Base-by-base conservation (phyloP, 495 filamentous ascomycete species). In the Neurospora sp. region DNA sequence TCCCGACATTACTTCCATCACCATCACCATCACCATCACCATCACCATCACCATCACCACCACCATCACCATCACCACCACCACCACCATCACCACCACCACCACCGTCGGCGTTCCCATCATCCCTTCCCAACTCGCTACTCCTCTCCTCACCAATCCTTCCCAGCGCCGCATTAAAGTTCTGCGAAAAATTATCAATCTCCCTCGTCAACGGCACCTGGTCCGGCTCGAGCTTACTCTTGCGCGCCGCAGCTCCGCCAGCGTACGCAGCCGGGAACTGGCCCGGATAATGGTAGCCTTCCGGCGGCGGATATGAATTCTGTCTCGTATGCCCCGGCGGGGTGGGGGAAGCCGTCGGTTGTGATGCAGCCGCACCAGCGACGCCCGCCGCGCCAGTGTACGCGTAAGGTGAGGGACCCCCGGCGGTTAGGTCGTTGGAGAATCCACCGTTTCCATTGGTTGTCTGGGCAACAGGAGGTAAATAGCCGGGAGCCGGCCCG, bases 141-240 rank as follows among this genome's bases (percentile, higher is more conserved):
- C 71, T 39, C 14, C 18, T 79, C 74, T 82, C 81, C 71, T 83
- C 81, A 38, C 82, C 83, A 31, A 85, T 85, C 35, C 80, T 76
- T 0, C 78, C 82, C 40, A 80, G 79, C 40, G 80, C 79, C 35
- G 78, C 71, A 41, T 77, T 46, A 35, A 80, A 85, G 41, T 82
- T 79, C 20, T 79, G 79, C 66, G 80, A 80, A 73, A 84, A 86
- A 42, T 83, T 82, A 53, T 84, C 82, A 66, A 83, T 79, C 73
- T 82, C 83, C 14, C 81, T 74, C 22, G 81, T 81, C 53, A 82
- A 72, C 66, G 80, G 77, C 69, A 79, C 74, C 74, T 79, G 74
- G 35, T 80, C 78, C 11, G 72, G 53, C 22, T 80, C 79, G 2
- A 61, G 68, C 68, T 69, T 74, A 35, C 71, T 75, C 69, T 69